Base-by-base conservation (phyloP, 768 basidiomycete genomes). In the Rhodotorula taiwanensis region DNA sequence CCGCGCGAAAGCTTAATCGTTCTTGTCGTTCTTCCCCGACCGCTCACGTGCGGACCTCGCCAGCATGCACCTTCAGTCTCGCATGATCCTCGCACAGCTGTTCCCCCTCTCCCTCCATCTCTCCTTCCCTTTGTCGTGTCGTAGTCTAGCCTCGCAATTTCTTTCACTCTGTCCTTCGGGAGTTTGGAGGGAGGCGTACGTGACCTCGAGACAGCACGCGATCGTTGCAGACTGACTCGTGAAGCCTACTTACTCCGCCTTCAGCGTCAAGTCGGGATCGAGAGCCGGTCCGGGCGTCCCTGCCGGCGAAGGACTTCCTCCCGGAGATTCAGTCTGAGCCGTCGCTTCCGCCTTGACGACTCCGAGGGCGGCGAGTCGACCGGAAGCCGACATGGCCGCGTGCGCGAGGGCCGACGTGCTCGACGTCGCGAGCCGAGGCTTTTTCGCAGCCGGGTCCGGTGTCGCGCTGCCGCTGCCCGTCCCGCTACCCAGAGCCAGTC, bases 271-370 rank as follows among this genome's bases (percentile, higher is more conserved):
- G n/a, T n/a, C n/a, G n/a, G n/a, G n/a, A n/a, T n/a, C n/a, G n/a
- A n/a, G n/a, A n/a, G n/a, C n/a, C n/a, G n/a, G n/a, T n/a, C n/a
- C n/a, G n/a, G n/a, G n/a, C n/a, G n/a, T n/a, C n/a, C n/a, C n/a
- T n/a, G n/a, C n/a, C 36, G 58, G 64, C 14, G 20, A 0, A 10
- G 64, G 64, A 30, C 59, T 55, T 16, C 34, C 48, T 15, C 44
- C 28, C 10, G 58, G 64, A 11, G 58, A 55, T 34, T 52, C 54
- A 8, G 42, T 31, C 7, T 52, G 15, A n/a, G 25, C 44, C 52
- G 43, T 20, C 39, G 39, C 52, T 20, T 33, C 42, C 14, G 21
- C 49, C 14, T 55, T 47, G 39, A 44, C 53, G 9, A 47, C 58
- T 18, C 52, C 58, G 20, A 45, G 44, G 4, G 20, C 34, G 31